A percentile compares a stretch with the other conserved stretches of the same genome.
Conservation (phyloP, 192 early-diverging fungal genomes). For the Backusella australiensis region DNA sequence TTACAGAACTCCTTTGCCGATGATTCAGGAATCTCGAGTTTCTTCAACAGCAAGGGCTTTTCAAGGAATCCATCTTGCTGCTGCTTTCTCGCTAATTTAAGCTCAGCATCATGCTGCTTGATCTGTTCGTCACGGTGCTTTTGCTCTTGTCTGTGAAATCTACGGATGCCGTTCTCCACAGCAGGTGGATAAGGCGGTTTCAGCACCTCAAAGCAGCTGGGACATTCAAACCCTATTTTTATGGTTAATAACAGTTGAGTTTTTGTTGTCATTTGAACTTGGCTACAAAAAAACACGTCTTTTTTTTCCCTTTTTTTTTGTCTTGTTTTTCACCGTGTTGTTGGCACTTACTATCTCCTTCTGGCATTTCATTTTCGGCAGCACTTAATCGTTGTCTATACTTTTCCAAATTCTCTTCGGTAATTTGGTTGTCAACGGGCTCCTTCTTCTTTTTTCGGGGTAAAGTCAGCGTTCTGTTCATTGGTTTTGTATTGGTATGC, state of each 20-base stretch:
- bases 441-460: not conserved
- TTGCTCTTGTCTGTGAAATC: not conserved
- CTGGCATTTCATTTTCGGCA: not conserved
- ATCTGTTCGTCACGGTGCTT: not conserved
- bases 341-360: not conserved
- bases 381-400: not conserved
- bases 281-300: not conserved
- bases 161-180: not conserved
- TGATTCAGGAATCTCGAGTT: not conserved
- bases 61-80: not conserved
- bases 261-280: not conserved
- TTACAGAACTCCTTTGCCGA: constrained; percentile 38
- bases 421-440: not conserved
- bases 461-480: not conserved
- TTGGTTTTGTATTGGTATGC: not conserved
- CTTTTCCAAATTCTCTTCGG: not conserved
- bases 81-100: not conserved
- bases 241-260: not conserved
- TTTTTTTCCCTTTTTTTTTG: not conserved
- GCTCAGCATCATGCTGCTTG: not conserved
- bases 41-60: not conserved
- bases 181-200: not conserved
- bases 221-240: not conserved
- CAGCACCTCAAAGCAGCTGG: not conserved
- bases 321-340: not conserved